phyloP scores from a whole-genome alignment of 192 early-diverging fungal species.

The Entomortierella lignicola region DNA sequence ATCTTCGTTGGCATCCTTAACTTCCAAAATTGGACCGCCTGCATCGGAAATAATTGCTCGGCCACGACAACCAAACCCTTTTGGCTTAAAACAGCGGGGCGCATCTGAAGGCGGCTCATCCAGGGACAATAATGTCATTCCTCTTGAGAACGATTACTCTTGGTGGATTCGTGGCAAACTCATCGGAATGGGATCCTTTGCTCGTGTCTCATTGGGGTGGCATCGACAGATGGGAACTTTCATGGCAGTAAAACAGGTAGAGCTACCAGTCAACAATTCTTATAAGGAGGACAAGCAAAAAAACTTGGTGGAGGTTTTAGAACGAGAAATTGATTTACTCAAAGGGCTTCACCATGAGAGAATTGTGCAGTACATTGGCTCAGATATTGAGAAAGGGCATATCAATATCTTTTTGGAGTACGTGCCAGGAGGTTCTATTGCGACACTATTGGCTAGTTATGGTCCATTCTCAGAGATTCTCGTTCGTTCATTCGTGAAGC shows the following conservation, averaged over 20 bases:
- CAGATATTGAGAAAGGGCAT: conserved; percentile 69
- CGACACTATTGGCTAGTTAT: conserved; percentile 84
- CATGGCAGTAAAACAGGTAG: conserved; percentile 99
- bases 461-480: conserved; percentile 89
- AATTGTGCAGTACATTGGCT: conserved; percentile 95
- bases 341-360: conserved; percentile 94
- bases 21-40: conserved; percentile 1
- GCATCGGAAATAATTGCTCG: conserved; percentile 13
- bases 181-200: conserved; percentile 98
- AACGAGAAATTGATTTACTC: conserved; percentile 90
- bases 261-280: conserved; percentile 75
- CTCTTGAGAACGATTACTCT: conserved; percentile 46
- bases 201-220: conserved; percentile 91
- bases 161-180: conserved; percentile 89
- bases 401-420: conserved; percentile 99
- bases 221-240: conserved; percentile 89
- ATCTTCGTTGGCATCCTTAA: conserved; percentile 16
- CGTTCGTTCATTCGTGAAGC: conserved; percentile 85
- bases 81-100: conserved; percentile 12
- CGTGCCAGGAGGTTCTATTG: conserved; percentile 96
- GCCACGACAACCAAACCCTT: conserved; percentile 13
- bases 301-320: conserved; percentile 85
- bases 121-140: conserved; percentile 24
- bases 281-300: conserved; percentile 79
- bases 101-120: neutral